A percentile compares a stretch with the other conserved stretches of the same genome.
These are phyloP conservation scores for Quercus gilva DNA, from an alignment of 306 rosid genomes.

Conservation along the genomic window DNA sequence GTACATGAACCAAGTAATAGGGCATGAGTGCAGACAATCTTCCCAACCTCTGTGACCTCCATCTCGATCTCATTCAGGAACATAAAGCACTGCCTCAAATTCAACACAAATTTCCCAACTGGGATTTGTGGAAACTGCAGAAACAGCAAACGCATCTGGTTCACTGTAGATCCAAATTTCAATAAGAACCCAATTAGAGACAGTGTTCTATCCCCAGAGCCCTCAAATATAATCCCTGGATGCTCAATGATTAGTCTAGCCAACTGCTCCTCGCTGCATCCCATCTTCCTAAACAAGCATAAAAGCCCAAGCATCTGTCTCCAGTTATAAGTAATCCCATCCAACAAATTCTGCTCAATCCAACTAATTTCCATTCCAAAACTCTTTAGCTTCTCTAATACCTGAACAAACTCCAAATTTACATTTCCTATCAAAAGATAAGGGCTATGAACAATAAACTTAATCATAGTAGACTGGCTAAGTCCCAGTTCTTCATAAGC, in stretches of 20 bases:
- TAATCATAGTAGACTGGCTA: conserved; percentile 17
- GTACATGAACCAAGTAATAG: conserved; percentile 52
- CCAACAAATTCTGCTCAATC: conserved; percentile 43
- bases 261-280: conserved; percentile 42
- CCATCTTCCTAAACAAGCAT: conserved; percentile 36
- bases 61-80: conserved; percentile 56
- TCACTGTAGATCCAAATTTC: conserved; percentile 53
- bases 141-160: conserved; percentile 45
- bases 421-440: conserved; percentile 59
- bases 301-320: conserved; percentile 47
- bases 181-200: conserved; percentile 52
- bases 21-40: conserved; percentile 47
- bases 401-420: conserved; percentile 39
- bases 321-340: conserved; percentile 51
- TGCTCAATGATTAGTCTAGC: conserved; percentile 28
- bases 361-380: conserved; percentile 43
- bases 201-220: conserved; percentile 52
- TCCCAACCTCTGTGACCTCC: conserved; percentile 52
- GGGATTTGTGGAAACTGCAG: conserved; percentile 53
- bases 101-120: conserved; percentile 41
- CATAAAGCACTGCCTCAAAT: conserved; percentile 47
- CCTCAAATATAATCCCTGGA: conserved; percentile 60
- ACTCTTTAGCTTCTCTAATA: conserved; percentile 47
- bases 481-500: conserved; percentile 59
- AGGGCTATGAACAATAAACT: conserved; percentile 51